Evolutionary conservation across 2,329 filamentous ascomycete species (phyloP), one percentile per base, ranked within the genome.

Genomic region (Arthrobotrys sinensis): DNA sequence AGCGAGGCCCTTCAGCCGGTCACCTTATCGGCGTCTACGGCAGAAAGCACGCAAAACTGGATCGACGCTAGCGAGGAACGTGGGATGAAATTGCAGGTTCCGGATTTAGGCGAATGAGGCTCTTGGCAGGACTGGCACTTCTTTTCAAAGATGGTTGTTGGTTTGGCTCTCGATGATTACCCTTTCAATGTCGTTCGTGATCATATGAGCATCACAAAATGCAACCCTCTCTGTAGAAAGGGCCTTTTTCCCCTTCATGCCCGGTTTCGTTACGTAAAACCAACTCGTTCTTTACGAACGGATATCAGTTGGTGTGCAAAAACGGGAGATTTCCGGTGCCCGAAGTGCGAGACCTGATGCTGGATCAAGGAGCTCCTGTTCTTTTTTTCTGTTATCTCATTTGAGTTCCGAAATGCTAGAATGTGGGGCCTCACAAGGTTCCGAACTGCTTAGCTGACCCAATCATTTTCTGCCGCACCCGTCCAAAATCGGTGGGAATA

Each of bases 351-450:
- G 38, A 36, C 10, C 10, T 55, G 12, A n/a, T n/a, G n/a, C n/a
- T n/a, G 52, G 52, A 34, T 32, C 28, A 48, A 50, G 55, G 67
- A 66, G 69, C 50, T 66, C 69, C 55, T n/a, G 14, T 64, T 64
- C 21, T 14, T 34, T 43, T 71, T 36, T 52, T 28, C 48, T 21
- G 34, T 60, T 60, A 60, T 46, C 65, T 43, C 36, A n/a, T 75
- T 76, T 68, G 63, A 62, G 63, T 76, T 76, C 63, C 63, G 71
- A 69, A 68, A 43, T 69, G 71, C 71, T 62, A 52, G 66, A 57
- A 48, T 28, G 70, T 75, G 70, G 70, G 71, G 43, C 53, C 63
- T 68, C 52, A 46, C 71, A 69, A 45, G 66, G 72, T 70, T 77
- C 72, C 72, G 72, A 77, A 77, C 21, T 70, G 65, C 72, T 77